Evolutionary conservation across 2,329 filamentous ascomycete species (phyloP), one percentile per base, ranked within the genome.

Genomic region (Colletotrichum caudatum): DNA sequence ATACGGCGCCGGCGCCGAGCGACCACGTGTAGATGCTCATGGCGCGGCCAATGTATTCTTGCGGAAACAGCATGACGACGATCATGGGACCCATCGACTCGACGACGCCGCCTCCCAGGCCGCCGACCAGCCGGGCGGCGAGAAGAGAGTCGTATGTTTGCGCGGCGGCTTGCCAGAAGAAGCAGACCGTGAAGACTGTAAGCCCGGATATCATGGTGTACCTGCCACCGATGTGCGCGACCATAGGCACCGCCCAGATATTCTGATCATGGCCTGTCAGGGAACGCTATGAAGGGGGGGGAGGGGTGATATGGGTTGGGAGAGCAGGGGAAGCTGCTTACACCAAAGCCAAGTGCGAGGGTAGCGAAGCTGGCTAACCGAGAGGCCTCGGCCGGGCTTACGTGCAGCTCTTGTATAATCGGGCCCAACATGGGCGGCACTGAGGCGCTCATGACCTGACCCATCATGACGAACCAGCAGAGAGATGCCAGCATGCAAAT

Each of bases 371-470:
- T 29, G 12, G 50, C 50, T 7, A 53, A 26, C 5, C 16, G 23
- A n/a, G 50, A 29, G 6, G 50, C 50, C 18, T 53, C 50, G 2
- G 14, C 6, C 14, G 50, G 12, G 26, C 23, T n/a, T 7, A 53
- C 50, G 50, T 53, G 50, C 23, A 53, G 14, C 1, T 53, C 50
- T 29, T 53, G 18, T 18, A 61, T 61, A 39, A 61, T 61, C 16
- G 11, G 18, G n/a, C 58, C 58, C 18, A 61, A n/a, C 58, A 61
- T 61, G 6, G 58, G 58, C n/a, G 58, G 58, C 44, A 61, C 23
- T 14, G 58, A 61, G 44, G 58, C 58, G 16, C 58, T 61, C 39
- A 61, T 61, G 26, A 61, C 58, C 23, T 61, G 58, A 7, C 58
- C 58, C 39, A 61, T 61, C 58, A 46, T 41, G 18, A 61, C 58